Evolutionary conservation across 1,284 basidiomycete genomes (phyloP), one percentile per base, ranked within the genome.

Genomic region (Apiotrichum gamsii): DNA sequence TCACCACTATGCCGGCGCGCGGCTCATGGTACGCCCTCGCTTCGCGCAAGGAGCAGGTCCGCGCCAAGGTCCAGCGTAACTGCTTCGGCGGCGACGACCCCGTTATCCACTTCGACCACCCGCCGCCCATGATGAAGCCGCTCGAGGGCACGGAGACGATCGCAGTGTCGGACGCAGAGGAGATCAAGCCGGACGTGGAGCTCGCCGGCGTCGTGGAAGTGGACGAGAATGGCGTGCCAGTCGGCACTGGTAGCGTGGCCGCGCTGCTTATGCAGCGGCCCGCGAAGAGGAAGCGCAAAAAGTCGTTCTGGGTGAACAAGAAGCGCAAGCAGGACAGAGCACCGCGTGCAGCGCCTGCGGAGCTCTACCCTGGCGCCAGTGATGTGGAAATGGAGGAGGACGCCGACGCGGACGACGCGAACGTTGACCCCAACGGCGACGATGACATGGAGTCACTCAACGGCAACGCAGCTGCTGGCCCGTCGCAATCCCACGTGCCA

Each of bases 71-170:
- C 30, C 45, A 24, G 8, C 43, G 46, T n/a, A 38, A 54, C 29
- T 63, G 60, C 39, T 54, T 57, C 16, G 62, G 58, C 1, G 52
- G 53, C 9, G 43, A 45, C 4, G 48, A 62, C 23, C 63, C 63
- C 8, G 45, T 61, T 34, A 54, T 67, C 15, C 53, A 57, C 28
- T 39, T 59, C 20, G 45, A 53, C 13, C 64, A 62, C 36, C 57
- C 59, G 32, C 57, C 57, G 0, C 60, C 58, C 30, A 66, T 64
- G 54, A 47, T 64, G 10, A 38, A 60, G 43, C 29, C 18, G 15
- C 9, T 45, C 16, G 48, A 28, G 8, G 16, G 25, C 28, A 29
- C 23, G 18, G 41, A 15, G 24, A 29, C 25, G 2, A 30, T 24
- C 9, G 24, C 38, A 4, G 38, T 30, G 14, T 10, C 21, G 8